Percentiles rank a stretch among this genome's conserved stretches.
Conservation (phyloP, 1,284 basidiomycete genomes). For the Meripilus lineatus region DNA sequence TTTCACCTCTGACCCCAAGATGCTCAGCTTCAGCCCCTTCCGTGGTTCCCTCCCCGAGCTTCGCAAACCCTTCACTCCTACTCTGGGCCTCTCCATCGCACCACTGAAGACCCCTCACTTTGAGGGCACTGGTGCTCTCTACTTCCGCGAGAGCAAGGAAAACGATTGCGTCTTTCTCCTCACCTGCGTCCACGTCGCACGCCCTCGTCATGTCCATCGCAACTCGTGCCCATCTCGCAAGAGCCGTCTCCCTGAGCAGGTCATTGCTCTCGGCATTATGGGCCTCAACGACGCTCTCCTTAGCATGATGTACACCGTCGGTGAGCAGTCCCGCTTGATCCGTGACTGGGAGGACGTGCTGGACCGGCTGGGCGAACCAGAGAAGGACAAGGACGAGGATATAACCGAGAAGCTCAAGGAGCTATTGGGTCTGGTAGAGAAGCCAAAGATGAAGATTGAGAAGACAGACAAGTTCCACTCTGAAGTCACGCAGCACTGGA, state of each 20-base stretch:
- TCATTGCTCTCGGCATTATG: slow-evolving; percentile 30
- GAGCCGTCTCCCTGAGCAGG: slow-evolving; percentile 27
- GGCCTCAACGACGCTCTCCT: slow-evolving; percentile 25
- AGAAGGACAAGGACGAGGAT: slow-evolving; percentile 18
- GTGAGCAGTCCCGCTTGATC: slow-evolving; percentile 20
- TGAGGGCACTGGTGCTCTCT: too few species aligned
- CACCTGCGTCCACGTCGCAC: slow-evolving; percentile 32
- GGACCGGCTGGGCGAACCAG: slow-evolving; percentile 20
- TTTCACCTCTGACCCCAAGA: slow-evolving; percentile 23
- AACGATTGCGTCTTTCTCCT: slow-evolving; percentile 26
- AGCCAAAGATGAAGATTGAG: slow-evolving; percentile 20
- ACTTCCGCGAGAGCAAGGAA: slow-evolving; percentile 23
- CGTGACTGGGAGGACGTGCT: slow-evolving; percentile 19
- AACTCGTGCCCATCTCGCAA: slow-evolving; percentile 23
- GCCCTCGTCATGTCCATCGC: slow-evolving; percentile 17
- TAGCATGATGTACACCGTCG: slow-evolving; percentile 27
- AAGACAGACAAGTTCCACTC: slow-evolving; percentile 20
- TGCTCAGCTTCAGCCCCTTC: slow-evolving; percentile 21
- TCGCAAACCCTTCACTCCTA: slow-evolving; percentile 28
- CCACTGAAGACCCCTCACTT: slow-evolving; percentile 22
- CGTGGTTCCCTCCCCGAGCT: slow-evolving; percentile 20
- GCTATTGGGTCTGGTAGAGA: slow-evolving; percentile 17
- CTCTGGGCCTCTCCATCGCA: slow-evolving; percentile 31
- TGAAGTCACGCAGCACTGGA: slow-evolving; percentile 23
- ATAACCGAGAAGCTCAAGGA: slow-evolving; percentile 24